Conservation (phyloP, 1,284 basidiomycete genomes). For the Gomphus bonarii region DNA sequence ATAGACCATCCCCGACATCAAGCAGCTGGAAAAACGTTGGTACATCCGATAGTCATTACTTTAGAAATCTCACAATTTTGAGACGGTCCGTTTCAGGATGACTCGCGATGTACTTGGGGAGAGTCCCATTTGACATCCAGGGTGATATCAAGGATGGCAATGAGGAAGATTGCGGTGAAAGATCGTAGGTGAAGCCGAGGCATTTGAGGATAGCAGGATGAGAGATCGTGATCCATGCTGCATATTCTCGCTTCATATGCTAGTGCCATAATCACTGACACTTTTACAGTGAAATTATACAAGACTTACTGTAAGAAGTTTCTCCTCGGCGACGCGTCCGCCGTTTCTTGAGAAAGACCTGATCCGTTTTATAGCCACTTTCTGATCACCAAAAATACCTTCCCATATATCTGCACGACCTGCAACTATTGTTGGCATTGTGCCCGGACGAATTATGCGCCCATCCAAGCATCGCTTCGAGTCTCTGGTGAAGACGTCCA, state of each 20-base stretch:
- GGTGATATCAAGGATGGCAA: neutral
- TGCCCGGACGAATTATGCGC: neutral
- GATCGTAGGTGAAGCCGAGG: neutral
- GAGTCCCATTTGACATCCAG: neutral
- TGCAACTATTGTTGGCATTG: neutral
- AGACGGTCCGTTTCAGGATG: neutral
- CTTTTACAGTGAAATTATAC: neutral
- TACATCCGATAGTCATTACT: neutral
- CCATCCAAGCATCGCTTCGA: slow-evolving; percentile 1
- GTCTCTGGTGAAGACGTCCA: neutral
- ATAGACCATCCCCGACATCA: neutral
- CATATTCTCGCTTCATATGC: slow-evolving; percentile 1
- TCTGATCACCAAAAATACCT: neutral
- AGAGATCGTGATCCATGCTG: neutral
- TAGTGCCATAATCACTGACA: neutral
- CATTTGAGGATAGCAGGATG: neutral
- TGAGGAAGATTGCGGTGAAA: neutral
- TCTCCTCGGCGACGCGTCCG: neutral
- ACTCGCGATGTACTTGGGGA: neutral
- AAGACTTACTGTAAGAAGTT: neutral
- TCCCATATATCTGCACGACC: neutral
- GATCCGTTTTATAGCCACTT: neutral
- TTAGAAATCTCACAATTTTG: neutral
- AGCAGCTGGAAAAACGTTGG: neutral
- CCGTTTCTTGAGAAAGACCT: neutral